Evolutionary conservation across 805 yeast genomes (phyloP).

Genomic region (Lipomyces starkeyi): DNA sequence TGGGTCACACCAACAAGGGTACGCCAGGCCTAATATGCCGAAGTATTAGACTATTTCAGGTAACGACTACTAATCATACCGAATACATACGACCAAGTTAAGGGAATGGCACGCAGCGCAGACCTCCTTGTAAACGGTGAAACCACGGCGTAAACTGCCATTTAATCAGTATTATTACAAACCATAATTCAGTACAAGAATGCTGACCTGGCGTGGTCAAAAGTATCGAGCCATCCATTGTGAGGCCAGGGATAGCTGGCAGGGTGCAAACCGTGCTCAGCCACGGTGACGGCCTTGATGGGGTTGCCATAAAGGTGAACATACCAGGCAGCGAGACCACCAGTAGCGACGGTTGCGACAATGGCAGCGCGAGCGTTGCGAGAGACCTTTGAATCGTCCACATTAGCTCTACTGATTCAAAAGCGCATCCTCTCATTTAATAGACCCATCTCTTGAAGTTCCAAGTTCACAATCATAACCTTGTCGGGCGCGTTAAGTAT

Average conservation of each 20-base stretch:
- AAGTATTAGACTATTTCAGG: neutral
- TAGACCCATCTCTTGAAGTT: neutral
- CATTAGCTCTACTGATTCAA: neutral
- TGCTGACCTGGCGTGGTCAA: conserved; percentile 41
- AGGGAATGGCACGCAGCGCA: conserved; percentile 99
- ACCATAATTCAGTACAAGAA: neutral
- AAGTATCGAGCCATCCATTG: conserved; percentile 73
- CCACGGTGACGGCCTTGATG: conserved; percentile 78
- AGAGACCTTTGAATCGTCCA: conserved; percentile 20
- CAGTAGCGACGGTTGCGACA: conserved; percentile 64
- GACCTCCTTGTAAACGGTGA: conserved; percentile 97
- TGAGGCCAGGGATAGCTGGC: conserved; percentile 94
- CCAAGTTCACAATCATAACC: neutral
- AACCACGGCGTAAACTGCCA: conserved; percentile 88
- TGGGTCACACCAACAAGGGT: conserved; percentile 96
- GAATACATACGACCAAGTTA: conserved; percentile 65
- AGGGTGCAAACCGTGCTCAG: conserved; percentile 98
- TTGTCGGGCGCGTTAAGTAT: neutral
- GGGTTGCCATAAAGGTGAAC: conserved; percentile 82
- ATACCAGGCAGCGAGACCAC: conserved; percentile 82
- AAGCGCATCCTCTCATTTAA: neutral
- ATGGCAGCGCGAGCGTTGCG: conserved; percentile 38
- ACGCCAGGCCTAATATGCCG: conserved; percentile 80
- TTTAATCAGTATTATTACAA: conserved; percentile 15
- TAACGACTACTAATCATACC: neutral